Evolutionary conservation across 331 rosid species (phyloP).

Genomic region (Quercus tomentella): DNA sequence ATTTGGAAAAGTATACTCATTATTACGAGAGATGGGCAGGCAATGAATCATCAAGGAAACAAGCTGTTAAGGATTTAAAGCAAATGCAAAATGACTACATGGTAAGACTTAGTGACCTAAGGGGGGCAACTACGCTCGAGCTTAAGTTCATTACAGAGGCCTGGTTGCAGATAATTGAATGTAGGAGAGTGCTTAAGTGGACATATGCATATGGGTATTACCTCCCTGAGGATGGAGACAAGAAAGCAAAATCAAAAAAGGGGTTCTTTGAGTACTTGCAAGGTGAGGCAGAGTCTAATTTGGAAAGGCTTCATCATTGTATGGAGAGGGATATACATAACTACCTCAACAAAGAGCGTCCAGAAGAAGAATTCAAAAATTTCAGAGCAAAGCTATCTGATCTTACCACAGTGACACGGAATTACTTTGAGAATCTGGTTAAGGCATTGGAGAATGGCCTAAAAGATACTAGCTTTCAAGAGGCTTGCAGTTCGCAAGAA

Average conservation of each 20-base stretch:
- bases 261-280: slow-evolving; percentile 76
- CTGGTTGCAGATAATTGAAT: slow-evolving; percentile 73
- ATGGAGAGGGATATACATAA: slow-evolving; percentile 50
- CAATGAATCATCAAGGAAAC: slow-evolving; percentile 53
- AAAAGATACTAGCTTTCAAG: slow-evolving; percentile 43
- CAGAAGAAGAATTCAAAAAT: slow-evolving; percentile 44
- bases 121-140: slow-evolving; percentile 46
- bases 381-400: slow-evolving; percentile 58
- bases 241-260: slow-evolving; percentile 32
- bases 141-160: slow-evolving; percentile 61
- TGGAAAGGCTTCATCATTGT: slow-evolving; percentile 59
- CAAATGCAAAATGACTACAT: slow-evolving; percentile 39
- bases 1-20: slow-evolving; percentile 55
- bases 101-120: slow-evolving; percentile 49
- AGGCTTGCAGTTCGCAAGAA: slow-evolving; percentile 26
- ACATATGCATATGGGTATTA: slow-evolving; percentile 75
- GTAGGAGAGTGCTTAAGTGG: slow-evolving; percentile 81
- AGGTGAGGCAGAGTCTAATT: slow-evolving; percentile 69
- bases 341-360: slow-evolving; percentile 35
- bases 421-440: slow-evolving; percentile 67
- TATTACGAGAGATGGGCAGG: slow-evolving; percentile 74
- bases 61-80: slow-evolving; percentile 54
- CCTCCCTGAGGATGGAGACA: slow-evolving; percentile 48
- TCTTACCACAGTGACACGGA: slow-evolving; percentile 56
- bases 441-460: slow-evolving; percentile 64